These are phyloP conservation scores for Kockiozyma suomiensis DNA, from an alignment of 805 yeast genomes.

Conservation along the genomic window DNA sequence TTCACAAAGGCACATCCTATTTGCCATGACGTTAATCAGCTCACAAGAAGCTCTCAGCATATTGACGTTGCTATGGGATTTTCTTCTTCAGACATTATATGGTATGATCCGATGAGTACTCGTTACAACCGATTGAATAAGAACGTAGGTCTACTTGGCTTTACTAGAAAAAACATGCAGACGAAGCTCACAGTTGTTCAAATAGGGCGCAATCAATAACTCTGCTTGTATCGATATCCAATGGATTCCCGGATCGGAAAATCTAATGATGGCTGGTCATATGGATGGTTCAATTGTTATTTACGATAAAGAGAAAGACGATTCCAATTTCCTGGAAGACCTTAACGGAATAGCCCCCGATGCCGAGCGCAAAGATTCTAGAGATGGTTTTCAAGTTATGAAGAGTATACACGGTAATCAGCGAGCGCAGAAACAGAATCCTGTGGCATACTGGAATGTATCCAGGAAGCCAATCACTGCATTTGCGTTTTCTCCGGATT, in stretches of 20 bases:
- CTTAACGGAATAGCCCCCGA: slow-evolving; percentile 12
- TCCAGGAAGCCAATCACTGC: slow-evolving; percentile 60
- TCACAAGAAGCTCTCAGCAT: slow-evolving; percentile 40
- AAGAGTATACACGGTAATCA: slow-evolving; percentile 29
- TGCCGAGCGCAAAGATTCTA: slow-evolving; percentile 4
- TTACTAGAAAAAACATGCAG: too few relatives aligned
- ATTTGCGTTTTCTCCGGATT: slow-evolving; percentile 49
- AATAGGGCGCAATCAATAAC: slow-evolving; percentile 46
- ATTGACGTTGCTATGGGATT: slow-evolving; percentile 63
- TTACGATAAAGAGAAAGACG: slow-evolving; percentile 56
- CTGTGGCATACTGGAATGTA: slow-evolving; percentile 66
- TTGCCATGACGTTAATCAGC: slow-evolving; percentile 44
- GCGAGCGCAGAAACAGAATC: slow-evolving; percentile 42
- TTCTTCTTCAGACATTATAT: slow-evolving; percentile 65
- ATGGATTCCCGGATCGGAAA: slow-evolving; percentile 52
- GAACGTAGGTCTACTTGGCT: slow-evolving; percentile 32
- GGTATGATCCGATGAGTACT: slow-evolving; percentile 57
- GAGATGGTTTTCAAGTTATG: slow-evolving; percentile 30
- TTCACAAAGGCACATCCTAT: slow-evolving; percentile 47
- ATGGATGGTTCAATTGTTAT: slow-evolving; percentile 63
- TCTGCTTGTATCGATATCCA: slow-evolving; percentile 50
- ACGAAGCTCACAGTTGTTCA: too few relatives aligned
- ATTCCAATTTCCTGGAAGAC: slow-evolving; percentile 36
- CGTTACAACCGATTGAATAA: slow-evolving; percentile 58
- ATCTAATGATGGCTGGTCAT: slow-evolving; percentile 58